Evolutionary conservation across 2,329 filamentous ascomycete genomes (phyloP).

Genomic region (Penicillium sp.): DNA sequence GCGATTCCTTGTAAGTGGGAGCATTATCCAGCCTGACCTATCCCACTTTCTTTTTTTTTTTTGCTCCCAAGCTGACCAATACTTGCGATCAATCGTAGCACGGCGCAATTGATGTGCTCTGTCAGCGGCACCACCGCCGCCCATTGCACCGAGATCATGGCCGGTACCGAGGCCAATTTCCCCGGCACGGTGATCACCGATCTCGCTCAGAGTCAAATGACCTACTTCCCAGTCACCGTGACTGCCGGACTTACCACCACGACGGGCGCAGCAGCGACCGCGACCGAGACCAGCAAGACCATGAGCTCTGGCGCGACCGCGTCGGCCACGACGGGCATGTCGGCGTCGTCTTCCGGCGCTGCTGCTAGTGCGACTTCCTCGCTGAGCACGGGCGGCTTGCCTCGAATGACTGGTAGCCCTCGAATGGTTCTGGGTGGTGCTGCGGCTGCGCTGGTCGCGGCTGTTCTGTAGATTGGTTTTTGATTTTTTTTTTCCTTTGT

Average conservation of each 20-base stretch:
- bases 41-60: no score
- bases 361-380: neutral
- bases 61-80: no score
- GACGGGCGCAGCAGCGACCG: neutral
- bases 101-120: constrained; percentile 11
- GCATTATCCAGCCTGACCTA: no score
- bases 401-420: constrained; percentile 3
- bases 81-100: neutral
- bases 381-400: constrained; percentile 3
- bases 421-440: constrained; percentile 1
- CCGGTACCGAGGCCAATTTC: constrained; percentile 1
- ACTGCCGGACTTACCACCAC: constrained; percentile 12
- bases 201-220: constrained; percentile 6
- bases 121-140: constrained; percentile 16
- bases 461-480: neutral
- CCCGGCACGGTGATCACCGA: neutral
- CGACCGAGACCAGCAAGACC: neutral
- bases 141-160: constrained; percentile 9
- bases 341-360: neutral
- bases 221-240: constrained; percentile 18
- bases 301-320: neutral
- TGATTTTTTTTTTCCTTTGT: no score
- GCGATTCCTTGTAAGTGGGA: neutral
- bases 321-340: neutral
- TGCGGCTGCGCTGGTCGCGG: constrained; percentile 4